Conservation (phyloP, 257 asterid genomes). For the Eucommia ulmoides region DNA sequence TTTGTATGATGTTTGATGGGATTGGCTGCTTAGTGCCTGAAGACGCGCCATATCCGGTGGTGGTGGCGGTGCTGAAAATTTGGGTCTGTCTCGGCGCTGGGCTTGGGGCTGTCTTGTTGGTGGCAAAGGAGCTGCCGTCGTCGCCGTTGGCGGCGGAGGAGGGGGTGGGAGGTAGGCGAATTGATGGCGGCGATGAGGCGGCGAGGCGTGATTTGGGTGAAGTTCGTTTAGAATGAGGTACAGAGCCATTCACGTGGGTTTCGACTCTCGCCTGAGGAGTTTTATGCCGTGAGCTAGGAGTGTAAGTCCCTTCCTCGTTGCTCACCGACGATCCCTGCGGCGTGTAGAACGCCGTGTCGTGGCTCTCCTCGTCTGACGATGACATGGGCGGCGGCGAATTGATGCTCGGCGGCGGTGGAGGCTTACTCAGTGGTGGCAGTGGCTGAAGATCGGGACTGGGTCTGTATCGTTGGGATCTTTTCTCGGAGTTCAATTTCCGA, state of each 20-base stretch:
- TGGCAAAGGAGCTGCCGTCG: conserved; percentile 13
- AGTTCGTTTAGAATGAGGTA: conserved; percentile 67
- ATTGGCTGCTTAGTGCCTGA: conserved; percentile 40
- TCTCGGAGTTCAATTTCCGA: conserved; percentile 47
- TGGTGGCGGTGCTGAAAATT: conserved; percentile 74
- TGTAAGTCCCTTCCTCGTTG: conserved; percentile 35
- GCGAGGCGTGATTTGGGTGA: conserved; percentile 70
- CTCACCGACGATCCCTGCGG: conserved; percentile 81
- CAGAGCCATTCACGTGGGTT: conserved; percentile 16
- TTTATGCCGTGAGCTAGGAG: conserved; percentile 34
- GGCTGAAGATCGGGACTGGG: conserved; percentile 99
- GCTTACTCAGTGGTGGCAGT: conserved; percentile 76
- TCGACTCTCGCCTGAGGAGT: conserved; percentile 17
- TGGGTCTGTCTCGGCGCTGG: conserved; percentile 31
- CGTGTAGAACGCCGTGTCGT: conserved; percentile 65
- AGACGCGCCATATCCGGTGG: conserved; percentile 68
- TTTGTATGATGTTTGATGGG: conserved; percentile 19
- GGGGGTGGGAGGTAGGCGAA: conserved; percentile 47
- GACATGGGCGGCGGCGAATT: conserved; percentile 86
- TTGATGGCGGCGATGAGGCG: conserved; percentile 63
- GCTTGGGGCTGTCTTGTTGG: conserved; percentile 20
- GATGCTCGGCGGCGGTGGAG: conserved; percentile 51
- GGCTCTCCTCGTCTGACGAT: conserved; percentile 84
- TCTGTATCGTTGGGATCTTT: conserved; percentile 65
- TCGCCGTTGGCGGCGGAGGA: conserved; percentile 14